Percentiles rank a stretch among this genome's conserved stretches.
These are phyloP conservation scores for Tulasnella sp. DNA, from an alignment of 768 basidiomycete genomes.

Conservation along the genomic window DNA sequence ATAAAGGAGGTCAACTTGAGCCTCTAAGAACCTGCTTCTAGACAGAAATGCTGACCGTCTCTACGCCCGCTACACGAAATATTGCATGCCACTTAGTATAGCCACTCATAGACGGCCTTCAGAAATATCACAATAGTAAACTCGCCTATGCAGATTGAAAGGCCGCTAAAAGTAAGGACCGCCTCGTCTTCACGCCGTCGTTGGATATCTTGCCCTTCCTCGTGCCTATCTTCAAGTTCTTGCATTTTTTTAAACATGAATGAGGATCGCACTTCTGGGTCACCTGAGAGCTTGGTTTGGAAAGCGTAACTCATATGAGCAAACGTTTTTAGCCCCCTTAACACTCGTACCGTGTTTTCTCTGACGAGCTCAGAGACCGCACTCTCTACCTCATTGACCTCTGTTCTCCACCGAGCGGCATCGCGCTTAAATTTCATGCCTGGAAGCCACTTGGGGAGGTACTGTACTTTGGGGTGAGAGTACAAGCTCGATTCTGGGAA, in stretches of 20 bases:
- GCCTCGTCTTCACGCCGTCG: not conserved
- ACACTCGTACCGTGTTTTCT: too few species aligned
- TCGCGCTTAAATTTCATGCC: conserved; percentile 1
- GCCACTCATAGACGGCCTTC: not conserved
- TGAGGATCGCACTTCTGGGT: not conserved
- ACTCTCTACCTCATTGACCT: not conserved
- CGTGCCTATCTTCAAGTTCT: not conserved
- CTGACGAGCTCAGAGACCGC: too few species aligned
- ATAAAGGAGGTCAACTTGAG: conserved; percentile 6
- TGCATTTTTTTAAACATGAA: not conserved
- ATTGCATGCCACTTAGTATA: not conserved
- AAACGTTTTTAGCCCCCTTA: not conserved
- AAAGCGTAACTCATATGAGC: not conserved
- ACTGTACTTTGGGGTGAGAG: not conserved
- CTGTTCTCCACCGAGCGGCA: not conserved
- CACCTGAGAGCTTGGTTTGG: not conserved
- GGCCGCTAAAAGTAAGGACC: not conserved
- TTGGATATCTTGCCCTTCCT: not conserved
- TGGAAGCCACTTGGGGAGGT: conserved; percentile 15
- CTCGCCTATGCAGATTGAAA: not conserved
- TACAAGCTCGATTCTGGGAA: not conserved
- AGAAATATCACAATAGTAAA: not conserved
- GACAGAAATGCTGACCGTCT: not conserved
- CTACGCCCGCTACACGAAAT: not conserved
- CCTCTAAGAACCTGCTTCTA: not conserved